These are phyloP conservation scores for Podila verticillata DNA, from an alignment of 192 early-diverging fungal species.

Conservation along the genomic window DNA sequence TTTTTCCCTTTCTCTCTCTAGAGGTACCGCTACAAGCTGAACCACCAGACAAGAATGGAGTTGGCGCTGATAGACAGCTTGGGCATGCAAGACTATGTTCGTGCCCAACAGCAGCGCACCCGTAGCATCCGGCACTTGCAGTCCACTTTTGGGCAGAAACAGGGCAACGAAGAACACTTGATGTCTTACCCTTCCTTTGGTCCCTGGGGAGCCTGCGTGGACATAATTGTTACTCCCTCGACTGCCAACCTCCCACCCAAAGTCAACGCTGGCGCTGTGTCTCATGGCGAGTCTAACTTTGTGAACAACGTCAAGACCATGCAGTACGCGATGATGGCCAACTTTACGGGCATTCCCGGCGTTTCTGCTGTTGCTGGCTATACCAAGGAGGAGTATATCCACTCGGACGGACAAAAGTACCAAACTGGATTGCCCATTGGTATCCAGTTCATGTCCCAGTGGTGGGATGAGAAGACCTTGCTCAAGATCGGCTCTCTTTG, in stretches of 20 bases:
- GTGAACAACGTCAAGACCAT: conserved; percentile 59
- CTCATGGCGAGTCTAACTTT: conserved; percentile 65
- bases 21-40: conserved; percentile 44
- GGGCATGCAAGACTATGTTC: conserved; percentile 58
- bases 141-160: conserved; percentile 54
- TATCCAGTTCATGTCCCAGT: conserved; percentile 73
- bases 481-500: conserved; percentile 66
- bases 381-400: conserved; percentile 20
- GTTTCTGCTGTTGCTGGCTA: conserved; percentile 70
- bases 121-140: conserved; percentile 62
- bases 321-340: conserved; percentile 70
- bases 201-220: conserved; percentile 45
- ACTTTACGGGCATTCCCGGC: conserved; percentile 73
- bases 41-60: conserved; percentile 57
- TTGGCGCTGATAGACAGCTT: conserved; percentile 44
- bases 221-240: conserved; percentile 72
- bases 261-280: conserved; percentile 51
- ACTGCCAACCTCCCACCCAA: conserved; percentile 66
- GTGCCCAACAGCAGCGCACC: conserved; percentile 62
- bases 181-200: conserved; percentile 21
- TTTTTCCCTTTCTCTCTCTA: not conserved
- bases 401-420: conserved; percentile 22
- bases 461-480: conserved; percentile 74
- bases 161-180: conserved; percentile 16
- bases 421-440: conserved; percentile 67